Base-by-base conservation (phyloP, 2,329 filamentous ascomycete genomes). In the Venturia nashicola region DNA sequence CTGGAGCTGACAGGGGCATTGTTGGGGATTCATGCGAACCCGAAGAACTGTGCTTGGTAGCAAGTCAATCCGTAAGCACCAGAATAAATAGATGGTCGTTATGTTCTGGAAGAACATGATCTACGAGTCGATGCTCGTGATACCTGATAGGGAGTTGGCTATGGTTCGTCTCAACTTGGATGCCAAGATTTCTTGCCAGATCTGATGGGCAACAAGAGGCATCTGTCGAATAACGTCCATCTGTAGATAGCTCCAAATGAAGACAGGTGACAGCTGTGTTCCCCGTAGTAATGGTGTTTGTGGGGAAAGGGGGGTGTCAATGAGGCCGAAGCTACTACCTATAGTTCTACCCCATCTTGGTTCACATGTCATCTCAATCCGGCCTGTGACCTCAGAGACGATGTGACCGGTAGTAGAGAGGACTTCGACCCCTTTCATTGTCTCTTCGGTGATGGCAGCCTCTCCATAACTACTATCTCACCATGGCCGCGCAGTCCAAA, bases 401-500 rank as follows among this genome's bases (percentile, higher is more conserved):
- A 46, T 39, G 36, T 43, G 20, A 39, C 16, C 5, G 43, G 36
- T 8, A 43, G 36, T 43, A 23, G 39, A 61, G 12, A 27, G 39
- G 39, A 27, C 16, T 12, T 18, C 14, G 27, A 32, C 20, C 23
- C 12, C 23, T 23, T 18, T 61, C 36, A 20, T 7, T 43, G 36
- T 43, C 59, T n/a, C 7, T 14, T 43, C n/a, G 59, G 39, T 61
- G 43, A 61, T 57, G 51, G 51, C 51, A 57, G 32, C 14, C 1
- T 43, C 4, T 39, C 23, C 18, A 34, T 57, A 36, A 36, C 61
- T 9, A 18, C 32, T n/a, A 23, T 20, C 32, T 39, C 63, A 71
- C 65, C 65, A 97, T 97, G 93, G 90, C 91, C 67, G 88, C 82
- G 67, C 92, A 96, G 78, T 97, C 93, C 64, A 96, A 89, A 5